These are phyloP conservation scores for Casuarina cunninghamiana DNA, from an alignment of 306 rosid species.

Conservation along the genomic window DNA sequence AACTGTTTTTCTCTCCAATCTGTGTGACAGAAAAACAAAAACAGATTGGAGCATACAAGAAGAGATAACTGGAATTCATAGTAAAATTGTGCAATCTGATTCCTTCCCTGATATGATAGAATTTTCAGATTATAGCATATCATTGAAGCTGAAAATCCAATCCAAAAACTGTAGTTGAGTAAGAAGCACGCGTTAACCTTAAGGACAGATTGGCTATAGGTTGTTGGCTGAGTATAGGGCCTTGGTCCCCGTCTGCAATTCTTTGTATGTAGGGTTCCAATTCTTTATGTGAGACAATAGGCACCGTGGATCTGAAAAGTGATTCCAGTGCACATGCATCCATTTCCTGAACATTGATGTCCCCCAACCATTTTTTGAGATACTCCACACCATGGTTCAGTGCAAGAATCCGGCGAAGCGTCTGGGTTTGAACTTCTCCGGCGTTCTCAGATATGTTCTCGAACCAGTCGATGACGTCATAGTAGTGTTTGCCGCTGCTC, in stretches of 20 bases:
- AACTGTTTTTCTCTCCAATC: neutral
- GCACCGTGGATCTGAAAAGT: conserved; percentile 73
- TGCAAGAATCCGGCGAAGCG: conserved; percentile 66
- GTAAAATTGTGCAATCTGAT: conserved; percentile 11
- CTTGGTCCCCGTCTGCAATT: conserved; percentile 74
- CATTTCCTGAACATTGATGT: conserved; percentile 47
- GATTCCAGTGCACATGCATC: conserved; percentile 69
- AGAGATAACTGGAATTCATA: conserved; percentile 10
- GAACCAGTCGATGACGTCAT: conserved; percentile 66
- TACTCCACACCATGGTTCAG: conserved; percentile 68
- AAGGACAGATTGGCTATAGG: conserved; percentile 46
- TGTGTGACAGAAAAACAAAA: too few species aligned
- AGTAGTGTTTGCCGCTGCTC: conserved; percentile 9
- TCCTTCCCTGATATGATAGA: conserved; percentile 10
- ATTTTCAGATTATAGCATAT: neutral
- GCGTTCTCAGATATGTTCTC: conserved; percentile 60
- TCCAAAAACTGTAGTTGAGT: too few species aligned
- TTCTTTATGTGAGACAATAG: conserved; percentile 74
- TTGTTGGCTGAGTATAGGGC: conserved; percentile 68
- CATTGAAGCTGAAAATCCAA: too few species aligned
- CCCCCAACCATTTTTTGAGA: conserved; percentile 65
- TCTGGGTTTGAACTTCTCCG: conserved; percentile 55
- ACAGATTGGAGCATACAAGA: neutral
- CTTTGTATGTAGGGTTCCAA: conserved; percentile 78
- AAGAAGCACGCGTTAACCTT: neutral